Conservation (phyloP, 192 early-diverging fungal genomes). For the Ramicandelaber brevisporus region DNA sequence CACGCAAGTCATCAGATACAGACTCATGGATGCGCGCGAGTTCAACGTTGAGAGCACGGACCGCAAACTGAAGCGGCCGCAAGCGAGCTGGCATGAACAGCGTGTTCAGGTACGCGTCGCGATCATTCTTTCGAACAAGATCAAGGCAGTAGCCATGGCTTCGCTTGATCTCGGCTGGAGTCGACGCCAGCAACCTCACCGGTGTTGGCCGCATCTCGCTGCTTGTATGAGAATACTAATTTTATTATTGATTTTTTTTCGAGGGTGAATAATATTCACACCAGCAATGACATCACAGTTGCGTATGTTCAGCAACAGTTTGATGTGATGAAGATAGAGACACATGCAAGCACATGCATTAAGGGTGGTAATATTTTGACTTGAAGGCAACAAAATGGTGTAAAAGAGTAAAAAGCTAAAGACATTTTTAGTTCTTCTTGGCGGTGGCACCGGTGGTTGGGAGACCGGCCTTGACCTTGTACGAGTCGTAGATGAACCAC, state of each 20-base stretch:
- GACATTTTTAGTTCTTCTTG: constrained; percentile 16
- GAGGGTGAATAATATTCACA: too few relatives aligned
- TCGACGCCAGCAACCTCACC: too few relatives aligned
- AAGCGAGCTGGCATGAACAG: constrained; percentile 35
- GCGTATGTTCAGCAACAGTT: too few relatives aligned
- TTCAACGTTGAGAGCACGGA: constrained; percentile 72
- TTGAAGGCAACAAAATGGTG: neutral
- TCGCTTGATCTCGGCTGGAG: too few relatives aligned
- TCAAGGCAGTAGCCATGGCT: constrained; percentile 1
- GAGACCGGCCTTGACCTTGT: constrained; percentile 43
- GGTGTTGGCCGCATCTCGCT: too few relatives aligned
- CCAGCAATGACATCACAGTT: too few relatives aligned
- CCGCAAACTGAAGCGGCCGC: constrained; percentile 26
- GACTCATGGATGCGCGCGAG: constrained; percentile 40
- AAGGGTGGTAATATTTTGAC: neutral
- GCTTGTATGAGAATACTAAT: too few relatives aligned
- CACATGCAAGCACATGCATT: too few relatives aligned
- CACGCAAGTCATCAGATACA: constrained; percentile 31
- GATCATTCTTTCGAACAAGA: constrained; percentile 20
- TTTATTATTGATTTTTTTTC: too few relatives aligned
- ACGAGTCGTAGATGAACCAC: constrained; percentile 65
- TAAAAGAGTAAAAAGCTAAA: neutral
- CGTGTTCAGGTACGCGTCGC: constrained; percentile 33
- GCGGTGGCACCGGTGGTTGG: constrained; percentile 32
- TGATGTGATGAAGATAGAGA: too few relatives aligned